Evolutionary conservation across 495 filamentous ascomycete species (phyloP).

Genomic region (Annulohypoxylon nitens): DNA sequence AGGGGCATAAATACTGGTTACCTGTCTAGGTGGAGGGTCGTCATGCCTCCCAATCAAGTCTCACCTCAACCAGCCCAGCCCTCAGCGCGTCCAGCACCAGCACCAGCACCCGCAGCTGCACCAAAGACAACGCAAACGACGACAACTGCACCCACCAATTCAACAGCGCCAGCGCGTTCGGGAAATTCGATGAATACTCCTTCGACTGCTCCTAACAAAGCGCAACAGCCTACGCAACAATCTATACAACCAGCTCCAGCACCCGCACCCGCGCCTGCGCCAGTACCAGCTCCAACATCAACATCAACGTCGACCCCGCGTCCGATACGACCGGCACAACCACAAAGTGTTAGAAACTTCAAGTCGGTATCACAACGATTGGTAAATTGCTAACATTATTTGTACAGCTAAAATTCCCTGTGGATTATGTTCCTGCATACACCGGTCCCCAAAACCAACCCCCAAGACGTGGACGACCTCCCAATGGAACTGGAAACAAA

Average conservation of each 20-base stretch:
- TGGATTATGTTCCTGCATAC: constrained; percentile 6
- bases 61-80: neutral
- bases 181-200: neutral
- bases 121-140: neutral
- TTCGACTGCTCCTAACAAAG: neutral
- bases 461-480: neutral
- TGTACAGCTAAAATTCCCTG: constrained; percentile 2
- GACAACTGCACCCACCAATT: neutral
- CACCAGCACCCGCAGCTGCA: neutral
- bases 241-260: neutral
- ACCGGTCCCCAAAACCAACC: neutral
- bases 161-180: neutral
- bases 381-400: neutral
- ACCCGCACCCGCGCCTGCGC: neutral
- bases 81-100: neutral
- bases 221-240: neutral
- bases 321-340: neutral
- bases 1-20: neutral
- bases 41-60: neutral
- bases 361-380: neutral
- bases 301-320: neutral
- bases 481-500: neutral
- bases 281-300: neutral
- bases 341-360: neutral
- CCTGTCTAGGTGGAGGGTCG: neutral